Evolutionary conservation across 2,329 filamentous ascomycete genomes (phyloP), one percentile per base, ranked within the genome.

Genomic region (Lizonia empirigonia): DNA sequence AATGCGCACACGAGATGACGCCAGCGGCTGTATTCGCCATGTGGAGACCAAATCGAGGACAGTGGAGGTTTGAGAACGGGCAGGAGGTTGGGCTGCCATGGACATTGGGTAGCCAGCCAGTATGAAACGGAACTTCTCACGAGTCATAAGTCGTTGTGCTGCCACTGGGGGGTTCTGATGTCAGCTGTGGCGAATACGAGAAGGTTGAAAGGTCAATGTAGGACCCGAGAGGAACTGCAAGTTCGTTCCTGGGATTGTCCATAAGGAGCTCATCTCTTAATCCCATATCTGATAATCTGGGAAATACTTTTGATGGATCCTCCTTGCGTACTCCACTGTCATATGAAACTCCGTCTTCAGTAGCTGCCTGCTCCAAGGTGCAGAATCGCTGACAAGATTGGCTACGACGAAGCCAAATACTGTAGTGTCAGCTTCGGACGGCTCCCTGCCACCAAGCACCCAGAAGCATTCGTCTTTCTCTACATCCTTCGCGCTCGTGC

Each of bases 371-470:
- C 79, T 80, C 12, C 74, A 74, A 0, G 82, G 83, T 2, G 70
- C 60, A 81, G 82, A 80, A 13, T 72, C 72, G 55, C 77, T 81
- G 2, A 83, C 62, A 54, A 87, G 65, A 1, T 71, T 73, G n/a
- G 78, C 79, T 12, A 74, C 71, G 27, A 86, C 70, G 58, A 86
- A 86, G 0, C 81, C 84, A 68, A 82, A 87, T 5, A 87, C 36
- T 0, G 74, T 74, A 1, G 80, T 74, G 64, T 88, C 85, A 1
- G 76, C 81, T 58, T 87, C 84, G 0, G 80, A 83, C 3, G 84
- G 83, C 2, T 67, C 58, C 0, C 76, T 58, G 0, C 81, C 78
- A 1, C 82, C 83, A 10, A 86, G 65, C 1, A 81, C 63, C 84
- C 84, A 87, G 58, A 86, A 86, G 4, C 79, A 78, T 7, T 67